phyloP scores from a whole-genome alignment of 805 yeast species.

The Torulaspora delbrueckii region DNA sequence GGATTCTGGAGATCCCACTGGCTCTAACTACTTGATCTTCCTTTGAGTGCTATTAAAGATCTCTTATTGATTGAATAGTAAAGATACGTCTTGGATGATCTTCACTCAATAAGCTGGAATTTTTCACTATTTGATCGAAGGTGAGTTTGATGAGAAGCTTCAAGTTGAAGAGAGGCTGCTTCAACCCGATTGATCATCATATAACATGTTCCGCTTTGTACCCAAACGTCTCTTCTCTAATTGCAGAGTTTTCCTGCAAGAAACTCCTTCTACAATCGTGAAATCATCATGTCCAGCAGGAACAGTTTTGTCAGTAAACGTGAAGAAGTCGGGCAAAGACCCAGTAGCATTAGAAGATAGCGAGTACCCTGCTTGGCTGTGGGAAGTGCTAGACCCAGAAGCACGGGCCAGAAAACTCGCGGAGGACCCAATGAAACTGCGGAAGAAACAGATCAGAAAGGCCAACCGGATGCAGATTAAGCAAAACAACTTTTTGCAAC shows the following conservation, averaged over 20 bases:
- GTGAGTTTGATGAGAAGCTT: not conserved
- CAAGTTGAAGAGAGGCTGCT: not conserved
- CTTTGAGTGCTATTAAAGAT: too few relatives aligned
- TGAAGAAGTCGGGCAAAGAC: conserved; percentile 77
- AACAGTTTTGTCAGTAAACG: conserved; percentile 63
- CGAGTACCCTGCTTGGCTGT: conserved; percentile 93
- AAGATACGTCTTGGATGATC: not conserved
- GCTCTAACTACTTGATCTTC: not conserved
- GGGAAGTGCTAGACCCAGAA: conserved; percentile 72
- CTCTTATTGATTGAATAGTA: too few relatives aligned
- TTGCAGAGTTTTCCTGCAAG: conserved; percentile 1
- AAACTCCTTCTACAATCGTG: conserved; percentile 8
- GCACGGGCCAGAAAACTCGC: conserved; percentile 54
- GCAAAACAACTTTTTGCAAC: conserved; percentile 60
- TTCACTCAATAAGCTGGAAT: not conserved
- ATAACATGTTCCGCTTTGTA: conserved; percentile 3
- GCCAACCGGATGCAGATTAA: conserved; percentile 67
- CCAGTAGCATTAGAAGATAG: conserved; percentile 82
- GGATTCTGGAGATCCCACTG: conserved; percentile 23
- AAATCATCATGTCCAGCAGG: conserved; percentile 63
- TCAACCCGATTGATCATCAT: not conserved
- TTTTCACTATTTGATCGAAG: not conserved
- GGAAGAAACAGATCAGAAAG: conserved; percentile 65
- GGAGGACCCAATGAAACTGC: conserved; percentile 56
- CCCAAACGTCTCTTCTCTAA: conserved; percentile 9